Conservation (phyloP, 2,329 filamentous ascomycete species). For the Penicillium sp. region DNA sequence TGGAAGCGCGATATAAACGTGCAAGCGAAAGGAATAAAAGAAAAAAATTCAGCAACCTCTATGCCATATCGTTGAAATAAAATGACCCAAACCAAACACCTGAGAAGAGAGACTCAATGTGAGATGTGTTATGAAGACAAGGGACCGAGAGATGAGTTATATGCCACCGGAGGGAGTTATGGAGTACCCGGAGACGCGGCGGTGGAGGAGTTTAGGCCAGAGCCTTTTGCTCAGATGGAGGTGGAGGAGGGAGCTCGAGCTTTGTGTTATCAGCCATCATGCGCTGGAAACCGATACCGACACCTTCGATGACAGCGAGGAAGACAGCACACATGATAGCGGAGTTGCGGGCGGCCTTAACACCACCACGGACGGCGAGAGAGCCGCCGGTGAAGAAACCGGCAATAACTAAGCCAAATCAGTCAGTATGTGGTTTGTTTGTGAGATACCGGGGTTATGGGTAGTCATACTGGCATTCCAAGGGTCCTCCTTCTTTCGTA, state of each 20-base stretch:
- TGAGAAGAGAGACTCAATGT: slow-evolving; percentile 41
- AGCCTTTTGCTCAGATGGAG: slow-evolving; percentile 38
- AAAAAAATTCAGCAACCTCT: slow-evolving; percentile 28
- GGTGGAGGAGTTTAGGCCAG: slow-evolving; percentile 30
- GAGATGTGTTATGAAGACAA: slow-evolving; percentile 24
- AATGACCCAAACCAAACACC: slow-evolving; percentile 41
- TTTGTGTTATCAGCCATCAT: slow-evolving; percentile 90
- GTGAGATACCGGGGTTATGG: background rate
- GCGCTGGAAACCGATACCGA: slow-evolving; percentile 91
- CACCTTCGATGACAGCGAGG: slow-evolving; percentile 93
- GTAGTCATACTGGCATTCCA: slow-evolving; percentile 71
- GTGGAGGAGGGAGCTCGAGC: slow-evolving; percentile 54
- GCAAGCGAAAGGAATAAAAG: slow-evolving; percentile 13
- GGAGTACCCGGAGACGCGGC: slow-evolving; percentile 6
- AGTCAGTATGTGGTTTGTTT: background rate
- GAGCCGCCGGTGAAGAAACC: slow-evolving; percentile 96
- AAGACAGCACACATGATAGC: slow-evolving; percentile 95
- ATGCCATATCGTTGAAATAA: slow-evolving; percentile 40
- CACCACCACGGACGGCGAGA: slow-evolving; percentile 85
- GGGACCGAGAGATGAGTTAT: slow-evolving; percentile 12
- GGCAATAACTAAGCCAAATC: slow-evolving; percentile 62
- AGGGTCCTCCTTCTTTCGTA: slow-evolving; percentile 94
- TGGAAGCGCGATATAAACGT: background rate
- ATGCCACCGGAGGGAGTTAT: slow-evolving; percentile 4
- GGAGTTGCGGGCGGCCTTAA: slow-evolving; percentile 87